These are phyloP conservation scores for Rozella allomycis DNA, from an alignment of 371 early-diverging fungal species.

Conservation along the genomic window DNA sequence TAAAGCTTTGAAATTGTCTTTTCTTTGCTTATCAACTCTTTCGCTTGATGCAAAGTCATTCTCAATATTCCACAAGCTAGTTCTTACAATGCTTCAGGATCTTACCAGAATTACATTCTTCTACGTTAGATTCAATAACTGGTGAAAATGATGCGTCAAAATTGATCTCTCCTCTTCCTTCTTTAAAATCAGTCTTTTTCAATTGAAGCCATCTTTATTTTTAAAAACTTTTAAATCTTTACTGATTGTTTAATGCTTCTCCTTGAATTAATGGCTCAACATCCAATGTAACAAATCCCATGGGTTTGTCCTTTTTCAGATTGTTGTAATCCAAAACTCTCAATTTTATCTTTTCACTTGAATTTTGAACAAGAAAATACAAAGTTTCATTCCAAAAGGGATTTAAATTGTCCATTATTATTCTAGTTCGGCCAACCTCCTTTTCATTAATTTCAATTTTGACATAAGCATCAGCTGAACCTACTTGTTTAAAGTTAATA, in stretches of 20 bases:
- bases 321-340: slow-evolving; percentile 53
- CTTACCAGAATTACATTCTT: too few relatives aligned
- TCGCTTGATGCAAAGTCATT: not conserved
- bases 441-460: slow-evolving; percentile 12
- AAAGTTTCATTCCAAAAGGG: slow-evolving; percentile 71
- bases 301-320: slow-evolving; percentile 30
- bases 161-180: not conserved
- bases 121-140: too few relatives aligned
- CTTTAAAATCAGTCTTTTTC: not conserved
- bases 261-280: not conserved
- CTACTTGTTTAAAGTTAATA: too few relatives aligned
- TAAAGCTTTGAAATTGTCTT: not conserved
- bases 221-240: not conserved
- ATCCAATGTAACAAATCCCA: slow-evolving; percentile 21
- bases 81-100: not conserved
- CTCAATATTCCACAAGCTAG: not conserved
- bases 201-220: not conserved
- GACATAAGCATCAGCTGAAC: slow-evolving; percentile 23
- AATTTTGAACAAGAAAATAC: slow-evolving; percentile 39
- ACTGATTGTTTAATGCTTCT: not conserved
- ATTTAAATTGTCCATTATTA: slow-evolving; percentile 40
- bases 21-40: not conserved
- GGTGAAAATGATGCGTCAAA: not conserved
- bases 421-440: slow-evolving; percentile 25
- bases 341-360: slow-evolving; percentile 38